These are phyloP conservation scores for Claviceps sp. DNA, from an alignment of 2,329 filamentous ascomycete genomes.

Conservation along the genomic window DNA sequence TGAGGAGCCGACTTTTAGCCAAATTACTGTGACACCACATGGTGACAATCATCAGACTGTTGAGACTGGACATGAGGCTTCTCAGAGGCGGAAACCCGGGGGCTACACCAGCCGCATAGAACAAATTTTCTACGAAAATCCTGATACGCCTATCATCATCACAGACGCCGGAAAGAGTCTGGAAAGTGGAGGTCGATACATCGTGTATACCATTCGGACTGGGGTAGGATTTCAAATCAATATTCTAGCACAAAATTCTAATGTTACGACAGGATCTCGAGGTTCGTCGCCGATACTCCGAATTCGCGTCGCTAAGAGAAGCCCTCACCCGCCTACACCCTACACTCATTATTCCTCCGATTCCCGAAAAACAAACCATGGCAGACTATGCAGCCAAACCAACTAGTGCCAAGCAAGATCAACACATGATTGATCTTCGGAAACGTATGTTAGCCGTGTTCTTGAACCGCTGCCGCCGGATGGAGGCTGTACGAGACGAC, in stretches of 20 bases:
- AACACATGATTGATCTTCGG: slow-evolving; percentile 87
- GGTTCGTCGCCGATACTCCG: slow-evolving; percentile 88
- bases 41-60: slow-evolving; percentile 34
- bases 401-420: slow-evolving; percentile 94
- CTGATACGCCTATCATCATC: slow-evolving; percentile 78
- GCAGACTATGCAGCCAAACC: slow-evolving; percentile 97
- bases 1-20: slow-evolving; percentile 34
- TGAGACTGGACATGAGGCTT: slow-evolving; percentile 26
- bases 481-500: slow-evolving; percentile 84
- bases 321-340: slow-evolving; percentile 86
- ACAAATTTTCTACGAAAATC: slow-evolving; percentile 93
- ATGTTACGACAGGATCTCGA: slow-evolving; percentile 62
- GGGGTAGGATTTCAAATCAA: slow-evolving; percentile 46
- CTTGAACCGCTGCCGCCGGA: slow-evolving; percentile 79
- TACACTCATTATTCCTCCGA: slow-evolving; percentile 88
- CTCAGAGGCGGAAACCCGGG: slow-evolving; percentile 58
- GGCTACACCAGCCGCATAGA: slow-evolving; percentile 93
- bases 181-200: slow-evolving; percentile 84
- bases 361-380: slow-evolving; percentile 98
- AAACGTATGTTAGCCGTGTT: slow-evolving; percentile 97
- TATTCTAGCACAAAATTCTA: not conserved
- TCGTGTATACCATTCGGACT: slow-evolving; percentile 93
- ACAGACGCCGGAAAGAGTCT: slow-evolving; percentile 90
- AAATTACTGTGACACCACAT: slow-evolving; percentile 14
- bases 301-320: slow-evolving; percentile 82